These are phyloP conservation scores for Cystobasidium ongulense DNA, from an alignment of 768 basidiomycete species.

Conservation along the genomic window DNA sequence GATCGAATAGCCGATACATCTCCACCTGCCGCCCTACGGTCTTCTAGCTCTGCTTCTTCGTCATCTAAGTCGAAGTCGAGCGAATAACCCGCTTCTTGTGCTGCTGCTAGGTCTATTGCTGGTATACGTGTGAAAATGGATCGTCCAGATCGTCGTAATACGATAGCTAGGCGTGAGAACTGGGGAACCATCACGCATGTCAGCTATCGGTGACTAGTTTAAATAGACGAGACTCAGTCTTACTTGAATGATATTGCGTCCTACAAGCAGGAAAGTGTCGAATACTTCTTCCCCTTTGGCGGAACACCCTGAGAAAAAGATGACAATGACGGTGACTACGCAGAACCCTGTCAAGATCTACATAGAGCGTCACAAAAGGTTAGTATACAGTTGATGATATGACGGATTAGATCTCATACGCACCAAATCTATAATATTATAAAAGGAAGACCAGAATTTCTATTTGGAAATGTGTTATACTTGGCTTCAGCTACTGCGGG, in stretches of 20 bases:
- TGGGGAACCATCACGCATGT: slow-evolving; percentile 46
- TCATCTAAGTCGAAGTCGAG: slow-evolving; percentile 48
- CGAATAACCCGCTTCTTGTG: slow-evolving; percentile 44
- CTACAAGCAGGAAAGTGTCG: slow-evolving; percentile 83
- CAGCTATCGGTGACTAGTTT: not conserved
- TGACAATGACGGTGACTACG: slow-evolving; percentile 73
- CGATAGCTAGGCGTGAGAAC: slow-evolving; percentile 80
- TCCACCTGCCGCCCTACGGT: slow-evolving; percentile 30
- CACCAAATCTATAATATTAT: slow-evolving; percentile 40
- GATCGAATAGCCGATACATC: slow-evolving; percentile 19
- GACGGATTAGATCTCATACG: slow-evolving; percentile 34
- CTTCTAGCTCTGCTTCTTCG: slow-evolving; percentile 44
- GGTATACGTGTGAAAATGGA: slow-evolving; percentile 46
- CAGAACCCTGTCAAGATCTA: slow-evolving; percentile 54
- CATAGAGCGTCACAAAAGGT: no score
- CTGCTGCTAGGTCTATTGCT: slow-evolving; percentile 48
- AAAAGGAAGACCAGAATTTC: slow-evolving; percentile 62
- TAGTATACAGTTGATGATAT: no score
- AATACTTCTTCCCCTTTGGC: slow-evolving; percentile 90
- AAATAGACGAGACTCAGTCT: slow-evolving; percentile 18
- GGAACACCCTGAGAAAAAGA: slow-evolving; percentile 78
- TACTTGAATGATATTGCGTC: slow-evolving; percentile 67
- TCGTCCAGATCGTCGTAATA: slow-evolving; percentile 60
- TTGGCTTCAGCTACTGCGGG: not conserved
- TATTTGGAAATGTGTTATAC: slow-evolving; percentile 44